Base-by-base conservation (phyloP, 2,329 filamentous ascomycete species). In the Dactylellina sp. region DNA sequence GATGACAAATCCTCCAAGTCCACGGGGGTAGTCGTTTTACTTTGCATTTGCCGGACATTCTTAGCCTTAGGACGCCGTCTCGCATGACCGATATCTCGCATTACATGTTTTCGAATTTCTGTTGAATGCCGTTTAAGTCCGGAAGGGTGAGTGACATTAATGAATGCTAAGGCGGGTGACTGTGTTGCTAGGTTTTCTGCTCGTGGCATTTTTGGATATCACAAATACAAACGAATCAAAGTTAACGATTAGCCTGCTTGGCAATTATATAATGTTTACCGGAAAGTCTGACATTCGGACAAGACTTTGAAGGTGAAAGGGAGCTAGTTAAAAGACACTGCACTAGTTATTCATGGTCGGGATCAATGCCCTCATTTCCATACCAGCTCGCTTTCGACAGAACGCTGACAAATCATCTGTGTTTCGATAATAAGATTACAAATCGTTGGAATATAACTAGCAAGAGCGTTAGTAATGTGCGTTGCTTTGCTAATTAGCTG, bases 81-180 rank as follows among this genome's bases (percentile, higher is more conserved):
- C n/a, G 55, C 55, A 20, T 22, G 55, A 22, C 55, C 55, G 37
- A 60, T 60, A 37, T 60, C 55, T 60, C 40, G 39, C 55, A 60
- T 60, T 35, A 60, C 55, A 60, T 60, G 55, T 47, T 60, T 60
- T 60, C 55, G 55, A 47, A 60, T 60, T 32, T 60, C 39, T 46
- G 55, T 60, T 22, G 55, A 60, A 60, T 60, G 40, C 16, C 40
- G 55, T 37, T 60, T 60, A 37, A 60, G 14, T 35, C 39, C 55
- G 18, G 55, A 60, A 40, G 55, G 55, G 16, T 60, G 55, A n/a
- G 55, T 60, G 55, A 60, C 55, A 37, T 60, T 60, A 22, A 60
- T 47, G 40, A 60, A 60, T 35, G 55, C 40, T 35, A 60, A 35
- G 20, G 39, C 20, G 24, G 55, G 28, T 60, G 55, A 22, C 4